These are phyloP conservation scores for Blepharisma japonicum DNA, from an alignment of 73 alveolate genomes.

Conservation along the genomic window DNA sequence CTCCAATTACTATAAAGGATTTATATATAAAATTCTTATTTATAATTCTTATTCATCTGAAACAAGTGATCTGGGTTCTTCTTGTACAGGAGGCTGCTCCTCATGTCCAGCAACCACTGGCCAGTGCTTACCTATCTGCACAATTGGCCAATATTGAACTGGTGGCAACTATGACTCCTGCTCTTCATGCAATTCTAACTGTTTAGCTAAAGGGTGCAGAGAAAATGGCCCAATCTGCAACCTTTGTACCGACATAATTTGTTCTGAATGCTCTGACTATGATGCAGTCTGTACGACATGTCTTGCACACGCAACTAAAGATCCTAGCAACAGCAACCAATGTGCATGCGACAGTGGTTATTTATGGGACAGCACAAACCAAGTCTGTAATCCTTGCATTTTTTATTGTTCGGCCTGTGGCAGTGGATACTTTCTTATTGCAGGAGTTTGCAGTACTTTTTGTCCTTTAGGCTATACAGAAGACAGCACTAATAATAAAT, in stretches of 20 bases:
- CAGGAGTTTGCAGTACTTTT: not conserved
- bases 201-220: not conserved
- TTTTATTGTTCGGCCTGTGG: not conserved
- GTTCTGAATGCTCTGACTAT: not conserved
- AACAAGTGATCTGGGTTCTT: not conserved
- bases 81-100: slow-evolving; percentile 19
- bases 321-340: not conserved
- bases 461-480: slow-evolving; percentile 19
- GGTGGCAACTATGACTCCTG: not conserved
- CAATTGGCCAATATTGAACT: not conserved
- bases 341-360: slow-evolving; percentile 15
- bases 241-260: not conserved
- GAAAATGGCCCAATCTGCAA: not conserved
- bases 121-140: not conserved
- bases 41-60: not conserved
- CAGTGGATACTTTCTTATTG: not conserved
- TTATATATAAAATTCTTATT: not conserved
- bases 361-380: not conserved
- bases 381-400: not conserved
- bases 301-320: no score
- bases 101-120: not conserved
- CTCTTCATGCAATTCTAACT: not conserved
- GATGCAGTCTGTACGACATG: not conserved
- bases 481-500: not conserved
- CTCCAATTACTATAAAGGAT: slow-evolving; percentile 15